Evolutionary conservation across 2,329 filamentous ascomycete species (phyloP).

Genomic region (Fusarium cyanostomum): DNA sequence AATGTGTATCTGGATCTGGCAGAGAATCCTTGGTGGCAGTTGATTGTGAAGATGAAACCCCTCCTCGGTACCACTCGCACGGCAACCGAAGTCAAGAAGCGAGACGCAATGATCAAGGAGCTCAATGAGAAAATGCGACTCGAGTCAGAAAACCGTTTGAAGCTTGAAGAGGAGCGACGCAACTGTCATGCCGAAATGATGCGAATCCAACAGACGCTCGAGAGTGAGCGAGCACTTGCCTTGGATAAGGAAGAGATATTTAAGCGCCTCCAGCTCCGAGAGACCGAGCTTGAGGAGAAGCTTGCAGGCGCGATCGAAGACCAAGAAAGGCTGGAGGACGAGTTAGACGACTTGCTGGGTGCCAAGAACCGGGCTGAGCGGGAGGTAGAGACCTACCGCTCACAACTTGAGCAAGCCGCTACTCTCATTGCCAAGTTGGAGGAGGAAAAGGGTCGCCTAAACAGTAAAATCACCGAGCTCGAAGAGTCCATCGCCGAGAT

Average conservation of each 20-base stretch:
- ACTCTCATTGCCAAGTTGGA: slow-evolving; percentile 87
- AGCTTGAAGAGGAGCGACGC: slow-evolving; percentile 89
- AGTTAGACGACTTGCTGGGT: slow-evolving; percentile 86
- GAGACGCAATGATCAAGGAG: slow-evolving; percentile 91
- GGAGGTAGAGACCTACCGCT: slow-evolving; percentile 79
- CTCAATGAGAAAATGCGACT: slow-evolving; percentile 84
- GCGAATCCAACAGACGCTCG: slow-evolving; percentile 90
- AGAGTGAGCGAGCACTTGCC: slow-evolving; percentile 94
- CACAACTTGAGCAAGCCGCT: slow-evolving; percentile 91
- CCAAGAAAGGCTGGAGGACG: slow-evolving; percentile 91
- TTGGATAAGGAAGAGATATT: slow-evolving; percentile 99
- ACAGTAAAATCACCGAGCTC: slow-evolving; percentile 72
- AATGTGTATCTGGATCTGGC: slow-evolving; percentile 89
- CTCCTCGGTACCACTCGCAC: slow-evolving; percentile 91
- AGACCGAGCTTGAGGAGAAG: slow-evolving; percentile 92
- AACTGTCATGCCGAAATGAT: slow-evolving; percentile 88
- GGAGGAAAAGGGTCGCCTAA: slow-evolving; percentile 81
- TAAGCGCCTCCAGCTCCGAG: slow-evolving; percentile 91
- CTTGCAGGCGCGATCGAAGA: slow-evolving; percentile 91
- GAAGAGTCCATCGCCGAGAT: slow-evolving; percentile 77
- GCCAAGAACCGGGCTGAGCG: slow-evolving; percentile 91
- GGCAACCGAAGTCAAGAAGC: slow-evolving; percentile 91
- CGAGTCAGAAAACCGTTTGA: slow-evolving; percentile 78
- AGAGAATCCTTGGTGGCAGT: slow-evolving; percentile 95
- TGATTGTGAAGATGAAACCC: slow-evolving; percentile 95